Base-by-base conservation (phyloP, 345 rosid genomes). In the Trapa incisa region DNA sequence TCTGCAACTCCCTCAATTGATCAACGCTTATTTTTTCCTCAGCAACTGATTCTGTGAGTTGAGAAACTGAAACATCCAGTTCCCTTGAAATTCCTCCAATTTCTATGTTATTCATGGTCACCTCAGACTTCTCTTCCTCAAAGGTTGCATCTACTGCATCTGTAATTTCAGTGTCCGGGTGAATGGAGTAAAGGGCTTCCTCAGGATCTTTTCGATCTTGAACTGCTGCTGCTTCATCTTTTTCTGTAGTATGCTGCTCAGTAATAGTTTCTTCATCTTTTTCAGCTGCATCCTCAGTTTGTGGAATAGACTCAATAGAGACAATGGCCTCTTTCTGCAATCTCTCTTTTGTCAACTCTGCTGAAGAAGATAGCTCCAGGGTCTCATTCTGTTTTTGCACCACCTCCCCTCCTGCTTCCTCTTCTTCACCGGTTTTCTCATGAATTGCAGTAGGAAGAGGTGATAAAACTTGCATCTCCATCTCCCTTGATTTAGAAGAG, bases 291-390 rank as follows among this genome's bases (percentile, higher is more conserved):
- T 45, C 48, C 48, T 45, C 48, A 11, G 48, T 45, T 45, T 45
- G 48, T 45, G 48, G 48, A 45, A 45, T 45, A 13, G 48, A 65
- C 37, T 4, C 33, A 22, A 22, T 22, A 22, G 29, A 22, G 29
- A 22, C 29, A 22, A 22, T 22, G 29, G 22, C 45, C 37, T 65
- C 29, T 22, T 22, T 50, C 53, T 45, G 29, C 29, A 22, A 22
- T 22, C 29, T 38, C 33, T 61, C 71, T 53, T 66, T 70, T 64
- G 15, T 43, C 70, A 50, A 29, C 53, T 33, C 72, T 67, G 47
- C 61, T 41, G 43, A 4, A 8, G 4, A 3, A 41, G 43, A 41
- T 41, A 41, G 43, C 43, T 41, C 43, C 43, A 41, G 43, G 43
- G 43, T 41, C 43, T 41, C 43, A 41, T 41, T 41, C 43, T 41